Conservation (phyloP, 192 early-diverging fungal genomes). For the Dissophora ornata region DNA sequence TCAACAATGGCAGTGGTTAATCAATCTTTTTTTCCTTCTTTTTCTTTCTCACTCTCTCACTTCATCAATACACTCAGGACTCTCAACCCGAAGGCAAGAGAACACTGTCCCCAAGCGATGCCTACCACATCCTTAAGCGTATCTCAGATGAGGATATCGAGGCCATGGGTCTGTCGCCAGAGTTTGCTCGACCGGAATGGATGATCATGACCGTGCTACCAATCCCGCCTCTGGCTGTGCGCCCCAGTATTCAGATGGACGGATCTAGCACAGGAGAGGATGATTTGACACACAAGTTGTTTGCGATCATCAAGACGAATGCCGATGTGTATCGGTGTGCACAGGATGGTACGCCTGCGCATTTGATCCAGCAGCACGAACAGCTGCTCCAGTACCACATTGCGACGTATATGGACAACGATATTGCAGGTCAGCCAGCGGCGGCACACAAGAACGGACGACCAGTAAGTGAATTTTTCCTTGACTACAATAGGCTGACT, state of each 20-base stretch:
- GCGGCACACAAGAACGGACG: constrained; percentile 93
- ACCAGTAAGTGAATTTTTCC: constrained; percentile 67
- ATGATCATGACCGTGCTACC: constrained; percentile 96
- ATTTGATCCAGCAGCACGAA: constrained; percentile 91
- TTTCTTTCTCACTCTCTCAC: neutral
- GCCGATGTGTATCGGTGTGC: constrained; percentile 81
- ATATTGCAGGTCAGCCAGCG: constrained; percentile 90
- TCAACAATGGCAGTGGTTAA: neutral
- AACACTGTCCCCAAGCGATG: constrained; percentile 79
- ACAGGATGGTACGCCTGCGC: constrained; percentile 88
- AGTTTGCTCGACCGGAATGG: constrained; percentile 98
- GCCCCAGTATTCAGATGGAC: constrained; percentile 95
- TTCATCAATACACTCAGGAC: constrained; percentile 56
- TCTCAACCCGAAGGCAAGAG: constrained; percentile 67
- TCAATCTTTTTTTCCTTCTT: neutral
- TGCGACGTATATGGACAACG: constrained; percentile 98
- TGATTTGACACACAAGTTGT: constrained; percentile 96
- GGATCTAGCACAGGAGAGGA: constrained; percentile 91
- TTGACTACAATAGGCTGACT: neutral
- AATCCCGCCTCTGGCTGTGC: constrained; percentile 95
- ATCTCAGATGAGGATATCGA: constrained; percentile 89
- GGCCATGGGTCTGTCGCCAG: constrained; percentile 87
- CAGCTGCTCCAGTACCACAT: constrained; percentile 91
- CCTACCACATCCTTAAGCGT: constrained; percentile 83
- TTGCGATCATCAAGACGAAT: constrained; percentile 95